Percentiles rank a stretch among this genome's conserved stretches.
These are phyloP conservation scores for Lolium rigidum DNA, from an alignment of 176 grass and related monocot genomes.

Conservation along the genomic window DNA sequence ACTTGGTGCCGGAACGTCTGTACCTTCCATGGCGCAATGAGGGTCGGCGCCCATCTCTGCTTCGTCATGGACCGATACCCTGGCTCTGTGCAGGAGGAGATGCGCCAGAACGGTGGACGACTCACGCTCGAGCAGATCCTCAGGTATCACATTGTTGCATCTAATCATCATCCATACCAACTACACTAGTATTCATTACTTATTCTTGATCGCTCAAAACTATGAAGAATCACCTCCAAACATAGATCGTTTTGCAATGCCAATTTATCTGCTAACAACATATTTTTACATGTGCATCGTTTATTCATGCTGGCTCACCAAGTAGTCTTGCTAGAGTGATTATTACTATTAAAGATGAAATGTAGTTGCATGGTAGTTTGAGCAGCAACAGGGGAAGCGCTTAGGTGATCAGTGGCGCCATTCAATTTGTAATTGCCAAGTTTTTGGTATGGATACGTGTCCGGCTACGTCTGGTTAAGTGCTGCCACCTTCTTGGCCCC, in stretches of 20 bases:
- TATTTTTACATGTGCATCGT: neutral
- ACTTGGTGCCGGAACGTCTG: conserved; percentile 90
- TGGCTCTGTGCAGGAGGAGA: conserved; percentile 84
- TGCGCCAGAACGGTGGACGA: conserved; percentile 93
- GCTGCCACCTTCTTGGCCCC: neutral
- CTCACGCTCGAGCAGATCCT: conserved; percentile 98
- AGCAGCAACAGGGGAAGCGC: neutral
- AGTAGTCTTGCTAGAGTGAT: neutral
- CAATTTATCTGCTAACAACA: neutral
- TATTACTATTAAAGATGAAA: neutral
- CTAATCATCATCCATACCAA: conserved; percentile 17
- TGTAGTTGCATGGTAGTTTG: conserved; percentile 28
- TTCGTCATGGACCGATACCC: conserved; percentile 87
- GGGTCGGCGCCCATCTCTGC: conserved; percentile 68
- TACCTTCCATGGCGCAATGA: conserved; percentile 75
- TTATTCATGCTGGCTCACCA: neutral
- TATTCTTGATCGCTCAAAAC: neutral
- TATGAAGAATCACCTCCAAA: neutral
- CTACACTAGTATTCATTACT: too few species aligned
- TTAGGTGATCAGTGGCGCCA: neutral
- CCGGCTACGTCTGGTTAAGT: neutral
- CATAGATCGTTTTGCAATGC: neutral
- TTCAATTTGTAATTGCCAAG: neutral
- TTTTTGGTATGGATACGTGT: conserved; percentile 11
- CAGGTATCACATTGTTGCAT: conserved; percentile 71